Evolutionary conservation across 2,329 filamentous ascomycete species (phyloP), one percentile per base, ranked within the genome.

Genomic region (Pseudogymnoascus sp.): DNA sequence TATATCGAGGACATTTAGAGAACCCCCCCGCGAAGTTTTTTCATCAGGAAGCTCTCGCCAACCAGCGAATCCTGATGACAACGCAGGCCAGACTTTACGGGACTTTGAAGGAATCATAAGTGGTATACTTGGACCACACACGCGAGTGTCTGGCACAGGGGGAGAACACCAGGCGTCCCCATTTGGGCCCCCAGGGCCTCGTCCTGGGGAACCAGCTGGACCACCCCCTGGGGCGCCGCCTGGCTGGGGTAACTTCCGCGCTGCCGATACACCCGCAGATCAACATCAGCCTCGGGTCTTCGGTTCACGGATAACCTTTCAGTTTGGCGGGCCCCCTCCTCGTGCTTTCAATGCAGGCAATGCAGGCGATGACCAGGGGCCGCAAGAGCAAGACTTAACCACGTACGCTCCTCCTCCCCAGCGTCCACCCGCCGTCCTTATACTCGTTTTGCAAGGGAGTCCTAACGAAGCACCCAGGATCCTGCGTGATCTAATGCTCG

Each of bases 381-480:
- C 74, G 59, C 77, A 76, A 7, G 70, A 78, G 19, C 74, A 76
- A 59, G 77, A 76, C 61, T 64, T 83, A 59, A 67, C 73, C 64
- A 75, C 76, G 76, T 80, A 75, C 65, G 77, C 71, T 57, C 62
- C 56, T 39, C 60, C 61, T 61, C 19, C 58, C 45, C 15, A 19
- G 19, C 33, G 35, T 35, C 59, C 71, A 58, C 34, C 30, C 56
- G 56, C 45, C 45, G 45, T 52, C 45, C 45, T 52, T 52, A 52
- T 52, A 18, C 26, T 52, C 15, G 45, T 52, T 52, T 30, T 52
- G 26, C 45, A 52, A 52, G 15, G 45, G 26, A 30, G 45, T 18
- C 45, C 45, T 52, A 52, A 52, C 45, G 45, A 52, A 52, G n/a
- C 45, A 9, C 45, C 45, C 5, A 52, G 45, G 45, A 52, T 52